A percentile compares a stretch with the other conserved stretches of the same genome.
phyloP scores from a whole-genome alignment of 345 rosid genomes.

The Hibiscus mutabilis region DNA sequence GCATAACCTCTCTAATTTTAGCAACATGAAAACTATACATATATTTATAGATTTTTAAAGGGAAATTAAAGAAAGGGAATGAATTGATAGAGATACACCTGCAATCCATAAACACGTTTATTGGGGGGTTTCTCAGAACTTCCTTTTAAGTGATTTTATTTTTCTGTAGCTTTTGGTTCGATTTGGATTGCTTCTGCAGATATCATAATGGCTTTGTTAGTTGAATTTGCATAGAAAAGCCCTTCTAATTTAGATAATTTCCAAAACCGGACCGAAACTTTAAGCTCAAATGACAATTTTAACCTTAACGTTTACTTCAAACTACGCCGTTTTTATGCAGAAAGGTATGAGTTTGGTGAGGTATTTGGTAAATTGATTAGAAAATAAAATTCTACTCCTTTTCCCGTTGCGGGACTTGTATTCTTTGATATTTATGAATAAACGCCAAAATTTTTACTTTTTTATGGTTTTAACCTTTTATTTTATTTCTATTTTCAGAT shows the following conservation, averaged over 20 bases:
- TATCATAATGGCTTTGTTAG: conserved; percentile 18
- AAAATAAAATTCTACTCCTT: background rate
- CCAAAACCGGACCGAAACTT: background rate
- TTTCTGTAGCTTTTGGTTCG: conserved; percentile 17
- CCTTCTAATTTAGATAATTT: conserved; percentile 15
- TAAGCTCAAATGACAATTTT: background rate
- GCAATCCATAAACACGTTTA: conserved; percentile 18
- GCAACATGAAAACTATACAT: conserved; percentile 4
- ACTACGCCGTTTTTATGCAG: background rate
- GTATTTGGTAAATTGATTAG: background rate
- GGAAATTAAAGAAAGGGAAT: background rate
- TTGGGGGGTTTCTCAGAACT: background rate
- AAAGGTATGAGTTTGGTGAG: background rate
- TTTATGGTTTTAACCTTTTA: background rate
- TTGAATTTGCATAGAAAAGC: conserved; percentile 15
- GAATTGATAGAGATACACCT: conserved; percentile 18
- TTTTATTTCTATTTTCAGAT: background rate
- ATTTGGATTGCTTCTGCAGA: conserved; percentile 27
- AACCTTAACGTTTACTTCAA: background rate
- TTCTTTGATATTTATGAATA: background rate
- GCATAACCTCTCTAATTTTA: conserved; percentile 26
- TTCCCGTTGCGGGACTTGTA: background rate
- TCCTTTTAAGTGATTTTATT: background rate
- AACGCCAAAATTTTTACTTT: background rate
- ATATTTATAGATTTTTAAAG: too few relatives aligned